Conservation (phyloP, 2,329 filamentous ascomycete genomes). For the Beauveria asiatica region DNA sequence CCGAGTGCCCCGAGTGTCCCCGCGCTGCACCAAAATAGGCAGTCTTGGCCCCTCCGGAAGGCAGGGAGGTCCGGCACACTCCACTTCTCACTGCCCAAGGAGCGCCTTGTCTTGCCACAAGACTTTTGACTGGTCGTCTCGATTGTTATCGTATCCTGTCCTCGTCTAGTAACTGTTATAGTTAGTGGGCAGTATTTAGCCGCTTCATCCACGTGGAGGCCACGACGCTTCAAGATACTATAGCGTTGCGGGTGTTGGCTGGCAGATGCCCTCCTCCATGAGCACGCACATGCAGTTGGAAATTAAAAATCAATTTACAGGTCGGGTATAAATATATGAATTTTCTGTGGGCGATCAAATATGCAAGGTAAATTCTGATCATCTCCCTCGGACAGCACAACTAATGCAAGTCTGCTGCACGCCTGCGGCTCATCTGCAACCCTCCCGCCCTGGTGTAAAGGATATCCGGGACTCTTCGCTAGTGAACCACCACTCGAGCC, state of each 20-base stretch:
- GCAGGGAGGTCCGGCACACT: background rate
- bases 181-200: too few species aligned
- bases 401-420: background rate
- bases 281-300: too few species aligned
- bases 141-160: too few species aligned
- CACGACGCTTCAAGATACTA: too few species aligned
- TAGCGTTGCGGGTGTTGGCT: background rate
- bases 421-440: background rate
- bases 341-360: background rate
- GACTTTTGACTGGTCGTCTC: background rate
- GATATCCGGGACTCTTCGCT: slow-evolving; percentile 3
- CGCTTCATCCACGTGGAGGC: too few species aligned
- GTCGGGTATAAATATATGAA: background rate
- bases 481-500: slow-evolving; percentile 8
- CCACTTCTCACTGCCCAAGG: background rate
- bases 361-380: background rate
- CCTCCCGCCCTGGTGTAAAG: background rate
- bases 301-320: too few species aligned
- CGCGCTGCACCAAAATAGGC: slow-evolving; percentile 6
- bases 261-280: background rate
- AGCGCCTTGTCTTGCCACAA: background rate
- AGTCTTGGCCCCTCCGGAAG: background rate
- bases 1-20: slow-evolving; percentile 7
- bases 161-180: too few species aligned
- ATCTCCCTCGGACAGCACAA: background rate